Percentiles rank a stretch among this genome's conserved stretches.
phyloP scores from a whole-genome alignment of 352 stramenopile species.

The Phytophthora constricta region DNA sequence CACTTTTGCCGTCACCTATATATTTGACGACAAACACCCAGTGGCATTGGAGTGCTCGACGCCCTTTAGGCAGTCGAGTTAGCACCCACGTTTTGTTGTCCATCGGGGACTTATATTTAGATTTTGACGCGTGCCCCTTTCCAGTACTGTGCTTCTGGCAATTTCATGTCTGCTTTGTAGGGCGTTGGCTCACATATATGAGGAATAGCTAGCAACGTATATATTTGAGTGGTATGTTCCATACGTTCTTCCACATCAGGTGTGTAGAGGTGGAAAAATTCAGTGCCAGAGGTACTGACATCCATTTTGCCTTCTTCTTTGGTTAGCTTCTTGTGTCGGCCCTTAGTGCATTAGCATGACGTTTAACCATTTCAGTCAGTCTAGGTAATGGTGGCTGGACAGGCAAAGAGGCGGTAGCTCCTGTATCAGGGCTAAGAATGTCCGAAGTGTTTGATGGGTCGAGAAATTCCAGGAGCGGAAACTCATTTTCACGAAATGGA shows the following conservation, averaged over 20 bases:
- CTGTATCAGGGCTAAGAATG: background rate
- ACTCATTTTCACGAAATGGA: constrained; percentile 1
- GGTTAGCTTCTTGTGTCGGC: too few relatives aligned
- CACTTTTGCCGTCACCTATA: constrained; percentile 1
- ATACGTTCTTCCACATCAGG: too few relatives aligned
- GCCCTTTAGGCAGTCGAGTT: background rate
- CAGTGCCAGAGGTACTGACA: too few relatives aligned
- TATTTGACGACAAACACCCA: constrained; percentile 17
- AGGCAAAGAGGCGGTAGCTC: background rate
- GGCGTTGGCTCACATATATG: too few relatives aligned
- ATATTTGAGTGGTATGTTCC: too few relatives aligned
- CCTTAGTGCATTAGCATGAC: too few relatives aligned
- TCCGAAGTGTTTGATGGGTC: background rate
- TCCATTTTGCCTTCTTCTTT: too few relatives aligned
- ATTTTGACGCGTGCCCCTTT: background rate
- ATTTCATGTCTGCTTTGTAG: too few relatives aligned
- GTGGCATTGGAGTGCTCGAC: constrained; percentile 1
- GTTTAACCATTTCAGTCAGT: background rate
- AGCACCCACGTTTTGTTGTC: constrained; percentile 19
- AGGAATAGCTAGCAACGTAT: too few relatives aligned
- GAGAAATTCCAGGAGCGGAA: too few relatives aligned
- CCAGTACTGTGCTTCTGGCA: too few relatives aligned
- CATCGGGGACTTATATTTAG: constrained; percentile 8
- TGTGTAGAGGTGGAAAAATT: too few relatives aligned
- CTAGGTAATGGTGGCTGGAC: background rate